Evolutionary conservation across 2,329 filamentous ascomycete genomes (phyloP).

Genomic region (Beauveria rudraprayagi): DNA sequence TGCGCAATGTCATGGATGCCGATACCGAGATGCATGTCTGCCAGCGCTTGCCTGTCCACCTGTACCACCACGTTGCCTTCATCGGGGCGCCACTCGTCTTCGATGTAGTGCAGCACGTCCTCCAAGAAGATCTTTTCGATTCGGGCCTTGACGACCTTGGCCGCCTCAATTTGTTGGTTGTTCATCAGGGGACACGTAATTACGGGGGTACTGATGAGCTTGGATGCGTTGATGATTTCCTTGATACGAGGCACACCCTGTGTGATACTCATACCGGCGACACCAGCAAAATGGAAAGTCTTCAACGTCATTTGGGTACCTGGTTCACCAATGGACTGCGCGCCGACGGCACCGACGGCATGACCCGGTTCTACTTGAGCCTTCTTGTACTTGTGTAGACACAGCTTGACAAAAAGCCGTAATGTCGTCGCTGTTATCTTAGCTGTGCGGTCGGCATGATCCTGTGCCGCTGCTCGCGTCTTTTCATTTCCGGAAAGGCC

Average conservation of each 20-base stretch:
- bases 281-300: slow-evolving; percentile 99
- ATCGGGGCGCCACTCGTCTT: slow-evolving; percentile 78
- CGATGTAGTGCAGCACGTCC: slow-evolving; percentile 72
- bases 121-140: slow-evolving; percentile 92
- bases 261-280: slow-evolving; percentile 98
- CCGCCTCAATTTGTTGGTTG: slow-evolving; percentile 64
- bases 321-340: slow-evolving; percentile 95
- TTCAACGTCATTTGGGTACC: slow-evolving; percentile 99
- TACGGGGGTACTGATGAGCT: slow-evolving; percentile 86
- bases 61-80: slow-evolving; percentile 71
- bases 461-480: slow-evolving; percentile 22
- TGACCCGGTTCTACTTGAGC: slow-evolving; percentile 92
- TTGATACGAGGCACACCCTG: slow-evolving; percentile 99
- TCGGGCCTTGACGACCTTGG: slow-evolving; percentile 83
- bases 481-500: slow-evolving; percentile 35
- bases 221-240: slow-evolving; percentile 98
- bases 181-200: slow-evolving; percentile 82
- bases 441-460: slow-evolving; percentile 60
- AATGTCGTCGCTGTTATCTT: slow-evolving; percentile 75
- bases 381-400: slow-evolving; percentile 81
- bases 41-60: slow-evolving; percentile 71
- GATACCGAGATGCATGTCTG: slow-evolving; percentile 75
- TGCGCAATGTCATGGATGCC: slow-evolving; percentile 62
- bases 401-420: slow-evolving; percentile 68
- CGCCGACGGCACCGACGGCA: slow-evolving; percentile 90